Conservation (phyloP, 495 filamentous ascomycete species). For the Talaromyces adpressus region DNA sequence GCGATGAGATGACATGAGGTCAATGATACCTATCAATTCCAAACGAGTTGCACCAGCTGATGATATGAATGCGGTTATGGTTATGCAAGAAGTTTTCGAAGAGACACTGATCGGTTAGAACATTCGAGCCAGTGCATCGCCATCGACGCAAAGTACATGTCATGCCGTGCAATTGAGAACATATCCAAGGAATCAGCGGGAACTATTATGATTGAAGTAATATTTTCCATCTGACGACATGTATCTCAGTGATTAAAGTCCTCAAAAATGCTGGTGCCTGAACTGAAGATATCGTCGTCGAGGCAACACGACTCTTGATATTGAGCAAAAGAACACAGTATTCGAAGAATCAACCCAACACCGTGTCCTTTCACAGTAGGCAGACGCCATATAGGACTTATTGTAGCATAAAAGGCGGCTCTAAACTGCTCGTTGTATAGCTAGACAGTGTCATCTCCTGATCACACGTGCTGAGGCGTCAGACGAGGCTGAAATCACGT, state of each 20-base stretch:
- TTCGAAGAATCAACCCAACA: constrained; percentile 18
- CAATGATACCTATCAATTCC: neutral
- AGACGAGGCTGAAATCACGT: constrained; percentile 2
- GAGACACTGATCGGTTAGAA: no score
- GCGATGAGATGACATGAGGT: neutral
- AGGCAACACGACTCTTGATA: neutral
- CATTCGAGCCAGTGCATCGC: no score
- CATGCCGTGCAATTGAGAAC: no score
- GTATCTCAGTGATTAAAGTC: neutral
- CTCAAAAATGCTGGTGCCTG: neutral
- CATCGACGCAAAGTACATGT: no score
- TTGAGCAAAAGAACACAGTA: neutral
- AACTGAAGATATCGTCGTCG: neutral
- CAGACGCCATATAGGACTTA: neutral
- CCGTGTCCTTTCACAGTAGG: constrained; percentile 34
- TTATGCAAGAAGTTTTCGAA: neutral
- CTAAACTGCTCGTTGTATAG: neutral
- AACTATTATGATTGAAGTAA: neutral
- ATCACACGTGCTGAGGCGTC: neutral
- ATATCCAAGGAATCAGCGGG: neutral
- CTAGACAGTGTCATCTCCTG: neutral
- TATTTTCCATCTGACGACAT: neutral
- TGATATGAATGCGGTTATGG: neutral
- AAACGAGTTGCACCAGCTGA: no score
- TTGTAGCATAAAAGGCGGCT: neutral